Evolutionary conservation across 768 basidiomycete species (phyloP).

Genomic region (Amanita subjunquillea): DNA sequence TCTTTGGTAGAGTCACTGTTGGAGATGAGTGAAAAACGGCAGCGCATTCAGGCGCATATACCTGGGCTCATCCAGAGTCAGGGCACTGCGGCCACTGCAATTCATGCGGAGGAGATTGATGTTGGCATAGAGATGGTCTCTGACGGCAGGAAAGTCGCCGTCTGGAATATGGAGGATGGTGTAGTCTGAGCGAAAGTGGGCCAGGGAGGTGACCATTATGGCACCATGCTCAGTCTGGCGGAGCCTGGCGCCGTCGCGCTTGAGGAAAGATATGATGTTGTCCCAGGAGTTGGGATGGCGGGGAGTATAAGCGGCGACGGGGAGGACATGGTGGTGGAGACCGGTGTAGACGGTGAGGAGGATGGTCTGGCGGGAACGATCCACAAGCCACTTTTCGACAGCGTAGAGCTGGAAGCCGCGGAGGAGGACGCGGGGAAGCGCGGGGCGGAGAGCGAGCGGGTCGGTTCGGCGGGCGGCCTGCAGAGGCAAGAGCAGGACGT

Average conservation of each 20-base stretch:
- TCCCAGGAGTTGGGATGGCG: constrained; percentile 51
- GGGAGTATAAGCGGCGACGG: constrained; percentile 25
- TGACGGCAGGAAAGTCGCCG: constrained; percentile 53
- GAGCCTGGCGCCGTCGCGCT: constrained; percentile 65
- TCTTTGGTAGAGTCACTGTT: constrained; percentile 69
- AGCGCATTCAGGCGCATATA: constrained; percentile 15
- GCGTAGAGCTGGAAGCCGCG: constrained; percentile 73
- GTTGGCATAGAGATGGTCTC: constrained; percentile 67
- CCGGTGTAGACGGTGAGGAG: constrained; percentile 73
- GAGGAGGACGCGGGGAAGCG: neutral
- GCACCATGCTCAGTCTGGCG: constrained; percentile 58
- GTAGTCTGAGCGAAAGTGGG: constrained; percentile 81
- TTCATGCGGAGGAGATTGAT: constrained; percentile 82
- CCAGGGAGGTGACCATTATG: constrained; percentile 76
- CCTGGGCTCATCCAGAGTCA: constrained; percentile 74
- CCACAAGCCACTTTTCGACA: constrained; percentile 68
- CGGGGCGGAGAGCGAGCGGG: constrained; percentile 2
- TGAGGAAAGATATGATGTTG: constrained; percentile 46
- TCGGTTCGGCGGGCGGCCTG: constrained; percentile 7
- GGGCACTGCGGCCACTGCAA: constrained; percentile 63
- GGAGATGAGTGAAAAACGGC: constrained; percentile 1
- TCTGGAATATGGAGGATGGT: constrained; percentile 73
- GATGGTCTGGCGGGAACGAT: constrained; percentile 14
- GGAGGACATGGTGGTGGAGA: constrained; percentile 47
- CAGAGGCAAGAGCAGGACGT: constrained; percentile 6